Conservation (phyloP, 345 rosid species). For the Pistacia atlantica region DNA sequence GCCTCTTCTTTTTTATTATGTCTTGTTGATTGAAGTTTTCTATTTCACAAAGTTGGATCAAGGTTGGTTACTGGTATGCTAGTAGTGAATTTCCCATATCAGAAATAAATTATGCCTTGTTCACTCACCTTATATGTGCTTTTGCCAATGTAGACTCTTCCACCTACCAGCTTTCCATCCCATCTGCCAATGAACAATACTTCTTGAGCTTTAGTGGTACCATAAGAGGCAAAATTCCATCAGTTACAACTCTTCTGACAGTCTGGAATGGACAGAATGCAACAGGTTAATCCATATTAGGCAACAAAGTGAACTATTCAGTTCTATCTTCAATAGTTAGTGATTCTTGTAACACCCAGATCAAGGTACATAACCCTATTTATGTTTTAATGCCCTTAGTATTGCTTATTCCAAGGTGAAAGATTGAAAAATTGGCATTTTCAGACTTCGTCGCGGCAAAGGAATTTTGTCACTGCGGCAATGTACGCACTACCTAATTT, state of each 20-base stretch:
- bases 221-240: conserved; percentile 21
- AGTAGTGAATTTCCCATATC: conserved; percentile 6
- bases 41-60: conserved; percentile 16
- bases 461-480: no score
- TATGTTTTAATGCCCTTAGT: no score
- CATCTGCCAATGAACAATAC: neutral
- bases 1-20: neutral
- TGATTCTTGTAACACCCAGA: neutral
- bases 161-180: conserved; percentile 14
- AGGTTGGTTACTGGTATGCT: conserved; percentile 13
- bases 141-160: conserved; percentile 15
- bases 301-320: conserved; percentile 18
- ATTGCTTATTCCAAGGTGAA: no score
- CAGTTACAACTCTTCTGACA: conserved; percentile 21
- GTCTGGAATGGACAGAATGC: conserved; percentile 17
- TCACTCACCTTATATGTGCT: conserved; percentile 23
- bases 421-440: no score
- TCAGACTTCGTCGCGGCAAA: no score
- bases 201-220: conserved; percentile 17
- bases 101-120: conserved; percentile 16
- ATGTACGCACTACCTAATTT: no score
- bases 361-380: no score
- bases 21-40: neutral
- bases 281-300: conserved; percentile 5
- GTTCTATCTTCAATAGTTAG: conserved; percentile 29